Conservation (phyloP, 148 eudicot species). For the Rheum nobile region DNA sequence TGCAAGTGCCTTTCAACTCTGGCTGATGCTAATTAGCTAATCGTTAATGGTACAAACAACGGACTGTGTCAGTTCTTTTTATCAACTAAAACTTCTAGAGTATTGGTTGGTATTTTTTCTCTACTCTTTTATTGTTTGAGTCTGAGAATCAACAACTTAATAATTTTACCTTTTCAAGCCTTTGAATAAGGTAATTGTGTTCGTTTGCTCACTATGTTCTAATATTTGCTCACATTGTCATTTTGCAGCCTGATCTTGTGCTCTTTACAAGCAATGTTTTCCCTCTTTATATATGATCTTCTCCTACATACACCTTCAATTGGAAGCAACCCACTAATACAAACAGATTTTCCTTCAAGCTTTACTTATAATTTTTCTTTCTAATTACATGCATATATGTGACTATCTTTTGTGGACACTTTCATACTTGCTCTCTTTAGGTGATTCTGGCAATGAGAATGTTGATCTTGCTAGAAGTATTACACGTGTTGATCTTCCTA, state of each 20-base stretch:
- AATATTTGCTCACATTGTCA: constrained; percentile 12
- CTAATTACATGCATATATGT: no score
- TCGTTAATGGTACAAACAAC: neutral
- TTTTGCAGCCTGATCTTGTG: constrained; percentile 90
- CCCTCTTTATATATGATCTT: neutral
- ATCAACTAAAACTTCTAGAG: no score
- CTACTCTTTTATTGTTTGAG: no score
- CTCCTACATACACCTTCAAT: neutral
- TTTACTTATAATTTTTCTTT: no score
- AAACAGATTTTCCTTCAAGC: neutral
- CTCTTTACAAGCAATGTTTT: constrained; percentile 65
- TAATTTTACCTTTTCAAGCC: no score
- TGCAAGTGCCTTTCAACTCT: constrained; percentile 30
- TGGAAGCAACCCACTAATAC: neutral
- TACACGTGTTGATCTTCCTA: constrained; percentile 46
- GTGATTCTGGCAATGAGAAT: constrained; percentile 91
- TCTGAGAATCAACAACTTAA: no score
- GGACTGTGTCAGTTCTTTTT: neutral
- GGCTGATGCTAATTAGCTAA: neutral
- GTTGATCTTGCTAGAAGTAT: constrained; percentile 68
- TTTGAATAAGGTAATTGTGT: neutral
- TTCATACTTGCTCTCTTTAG: constrained; percentile 20
- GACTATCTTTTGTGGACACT: neutral
- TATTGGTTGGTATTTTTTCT: no score
- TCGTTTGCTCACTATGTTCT: constrained; percentile 6